Evolutionary conservation across 352 stramenopile species (phyloP), one percentile per base, ranked within the genome.

Genomic region (Globisporangium rhizosaccharum): DNA sequence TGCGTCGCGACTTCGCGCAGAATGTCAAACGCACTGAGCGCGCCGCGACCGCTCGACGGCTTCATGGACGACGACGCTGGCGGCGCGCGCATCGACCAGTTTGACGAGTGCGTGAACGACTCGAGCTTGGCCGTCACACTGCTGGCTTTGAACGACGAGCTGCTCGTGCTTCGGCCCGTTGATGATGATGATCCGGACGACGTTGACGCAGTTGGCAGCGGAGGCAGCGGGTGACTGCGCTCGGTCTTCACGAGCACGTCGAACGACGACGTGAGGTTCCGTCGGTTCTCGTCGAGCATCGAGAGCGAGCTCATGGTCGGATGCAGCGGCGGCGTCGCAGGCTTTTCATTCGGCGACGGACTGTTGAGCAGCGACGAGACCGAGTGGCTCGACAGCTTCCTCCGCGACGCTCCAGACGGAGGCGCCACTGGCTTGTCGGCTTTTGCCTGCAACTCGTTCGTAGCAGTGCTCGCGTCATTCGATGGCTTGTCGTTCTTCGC

Each of bases 1-100:
- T 92, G 76, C 26, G 75, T 73, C 49, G 82, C 85, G n/a, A 94
- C 85, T 71, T 88, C 76, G 11, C 82, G 79, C 26, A 94, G 60
- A 33, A 94, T 94, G 57, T 94, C 85, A 53, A 94, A 92, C 6
- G 82, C 80, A 41, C 81, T 93, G n/a, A 89, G 63, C 18, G 70
- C 59, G 30, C 71, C 63, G 26, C 70, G 59, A 15, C 56, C 51
- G 50, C 51, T 57, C 8, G 25, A 25, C 3, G 26, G 26, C 47
- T 59, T 59, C 20, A 30, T 47, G 23, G 42, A 62, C 18, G 48
- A 45, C 30, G 52, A 45, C 10, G 17, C 39, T 45, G 39, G 6
- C 30, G 30, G 30, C 17, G 39, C 39, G 11, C 64, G 66, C 51
- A 42, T 59, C 53, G 44, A 53, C 69, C 73, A 52, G 71, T 48